Evolutionary conservation across 1,284 basidiomycete genomes (phyloP).

Genomic region (Omphalotus olearius): DNA sequence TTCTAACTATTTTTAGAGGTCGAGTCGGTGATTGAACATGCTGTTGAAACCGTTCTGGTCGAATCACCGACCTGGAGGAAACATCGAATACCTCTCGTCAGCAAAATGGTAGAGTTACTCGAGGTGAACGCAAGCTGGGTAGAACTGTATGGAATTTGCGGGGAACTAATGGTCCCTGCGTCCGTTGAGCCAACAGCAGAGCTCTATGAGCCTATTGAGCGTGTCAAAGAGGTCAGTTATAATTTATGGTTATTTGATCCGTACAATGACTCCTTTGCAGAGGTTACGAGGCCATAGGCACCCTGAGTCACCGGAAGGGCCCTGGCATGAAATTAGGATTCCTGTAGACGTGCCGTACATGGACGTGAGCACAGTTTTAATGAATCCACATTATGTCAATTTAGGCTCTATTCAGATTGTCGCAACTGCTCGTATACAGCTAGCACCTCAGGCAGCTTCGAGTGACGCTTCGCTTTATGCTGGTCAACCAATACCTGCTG

Average conservation of each 20-base stretch:
- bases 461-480: constrained; percentile 55
- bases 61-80: constrained; percentile 26
- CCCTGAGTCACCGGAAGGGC: constrained; percentile 29
- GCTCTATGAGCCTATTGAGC: constrained; percentile 31
- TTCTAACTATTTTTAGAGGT: constrained; percentile 42
- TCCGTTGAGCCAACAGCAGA: constrained; percentile 31
- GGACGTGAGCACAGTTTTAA: constrained; percentile 47
- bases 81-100: constrained; percentile 38
- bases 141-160: constrained; percentile 61
- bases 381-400: not conserved
- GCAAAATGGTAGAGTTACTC: constrained; percentile 52
- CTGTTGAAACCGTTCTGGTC: constrained; percentile 38
- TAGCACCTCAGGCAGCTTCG: constrained; percentile 26
- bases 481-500: constrained; percentile 71
- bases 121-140: constrained; percentile 64
- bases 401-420: constrained; percentile 47
- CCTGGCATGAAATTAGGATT: constrained; percentile 70
- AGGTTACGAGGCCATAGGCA: constrained; percentile 37
- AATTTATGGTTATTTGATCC: not conserved
- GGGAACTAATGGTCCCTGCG: constrained; percentile 56
- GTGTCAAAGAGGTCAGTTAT: constrained; percentile 35
- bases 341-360: constrained; percentile 81
- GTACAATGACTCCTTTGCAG: constrained; percentile 23
- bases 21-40: constrained; percentile 51
- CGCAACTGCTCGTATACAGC: constrained; percentile 57